Percentiles rank a stretch among this genome's conserved stretches.
Evolutionary conservation across 129 eudicot genomes (phyloP).

Genomic region (Escallonia rubra): DNA sequence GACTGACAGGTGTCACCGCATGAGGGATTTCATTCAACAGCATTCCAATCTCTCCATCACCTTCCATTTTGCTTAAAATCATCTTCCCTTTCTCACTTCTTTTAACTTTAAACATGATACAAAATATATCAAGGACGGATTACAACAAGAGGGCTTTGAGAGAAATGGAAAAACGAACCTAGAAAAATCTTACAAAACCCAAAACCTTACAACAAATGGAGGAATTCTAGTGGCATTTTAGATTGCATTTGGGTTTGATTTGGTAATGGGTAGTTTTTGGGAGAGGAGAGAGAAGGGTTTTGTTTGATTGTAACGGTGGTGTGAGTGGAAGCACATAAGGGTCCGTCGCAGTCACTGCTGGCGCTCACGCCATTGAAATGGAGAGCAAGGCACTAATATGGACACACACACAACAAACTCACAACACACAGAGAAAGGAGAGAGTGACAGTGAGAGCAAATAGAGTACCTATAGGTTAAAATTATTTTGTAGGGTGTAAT

Average conservation of each 20-base stretch:
- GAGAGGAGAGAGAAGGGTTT: constrained; percentile 9
- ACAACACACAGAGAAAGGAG: not conserved
- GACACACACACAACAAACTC: not conserved
- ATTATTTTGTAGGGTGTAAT: too few relatives aligned
- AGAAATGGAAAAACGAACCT: not conserved
- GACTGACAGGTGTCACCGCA: constrained; percentile 2
- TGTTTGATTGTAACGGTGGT: not conserved
- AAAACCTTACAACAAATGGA: not conserved
- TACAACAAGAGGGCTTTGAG: not conserved
- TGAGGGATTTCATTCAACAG: constrained; percentile 8
- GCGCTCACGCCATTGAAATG: constrained; percentile 35
- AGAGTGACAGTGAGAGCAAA: not conserved
- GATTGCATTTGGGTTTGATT: not conserved
- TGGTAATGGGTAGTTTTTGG: not conserved
- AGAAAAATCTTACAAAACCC: not conserved
- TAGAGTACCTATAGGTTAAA: too few relatives aligned
- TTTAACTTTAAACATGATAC: constrained; percentile 14
- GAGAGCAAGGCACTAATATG: constrained; percentile 7
- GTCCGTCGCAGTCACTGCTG: not conserved
- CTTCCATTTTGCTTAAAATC: not conserved
- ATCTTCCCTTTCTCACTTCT: not conserved
- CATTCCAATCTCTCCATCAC: constrained; percentile 15
- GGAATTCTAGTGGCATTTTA: not conserved
- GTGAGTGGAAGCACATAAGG: not conserved
- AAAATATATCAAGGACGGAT: not conserved